Base-by-base conservation (phyloP, 495 filamentous ascomycete genomes). In the Cladorrhinum samala region DNA sequence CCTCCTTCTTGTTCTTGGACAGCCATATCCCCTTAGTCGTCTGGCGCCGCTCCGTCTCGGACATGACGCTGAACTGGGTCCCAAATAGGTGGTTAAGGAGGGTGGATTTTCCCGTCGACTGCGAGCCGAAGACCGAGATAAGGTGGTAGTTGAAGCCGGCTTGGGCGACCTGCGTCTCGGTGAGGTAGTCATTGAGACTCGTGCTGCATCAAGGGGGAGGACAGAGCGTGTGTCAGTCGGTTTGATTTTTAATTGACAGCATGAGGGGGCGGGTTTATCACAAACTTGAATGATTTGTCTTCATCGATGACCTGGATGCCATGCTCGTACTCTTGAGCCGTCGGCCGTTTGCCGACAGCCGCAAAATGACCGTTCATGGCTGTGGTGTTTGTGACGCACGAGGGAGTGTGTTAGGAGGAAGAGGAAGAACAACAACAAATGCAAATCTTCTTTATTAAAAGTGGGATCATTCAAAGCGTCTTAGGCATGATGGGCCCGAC, bases 21-120 rank as follows among this genome's bases (percentile, higher is more conserved):
- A 98, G 83, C 93, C 93, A 98, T 67, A 97, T 98, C 60, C 93
- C 93, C 75, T 97, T 98, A 37, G 93, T 98, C 0, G 93, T 98
- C 75, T 98, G 93, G 57, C 88, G 82, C 49, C 93, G 83, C 61
- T 95, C 89, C 27, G 67, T 66, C 72, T 97, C 93, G 54, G 88
- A 86, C 93, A 98, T 98, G 51, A 97, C 91, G 42, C 86, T 89
- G 76, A 98, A 98, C 52, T 91, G 77, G 43, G 93, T 98, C 48
- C 90, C 90, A 67, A 98, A 98, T 27, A 98, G 81, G 70, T 92
- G 79, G 73, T 98, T 98, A 53, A 98, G 84, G 17, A 98, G 78
- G 21, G 93, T 98, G 13, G 92, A 96, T 76, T 98, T 98, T 50
- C 93, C 93, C 7, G 93, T 98, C 44, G 94, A 97, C 76, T 98